Conservation (phyloP, 768 basidiomycete species). For the Russula brevipes region DNA sequence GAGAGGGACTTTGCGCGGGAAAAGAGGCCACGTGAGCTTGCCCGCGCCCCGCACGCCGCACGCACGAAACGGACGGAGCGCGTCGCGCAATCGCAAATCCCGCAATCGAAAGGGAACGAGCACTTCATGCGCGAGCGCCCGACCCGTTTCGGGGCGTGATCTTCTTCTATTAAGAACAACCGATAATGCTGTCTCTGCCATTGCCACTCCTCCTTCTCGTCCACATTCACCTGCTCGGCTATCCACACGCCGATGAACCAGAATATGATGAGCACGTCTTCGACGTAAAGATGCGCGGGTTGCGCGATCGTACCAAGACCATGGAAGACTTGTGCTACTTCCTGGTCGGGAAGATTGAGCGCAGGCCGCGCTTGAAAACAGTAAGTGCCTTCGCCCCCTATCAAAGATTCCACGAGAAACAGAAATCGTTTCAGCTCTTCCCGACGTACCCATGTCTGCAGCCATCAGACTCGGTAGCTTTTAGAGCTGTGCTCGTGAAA, state of each 20-base stretch:
- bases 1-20: background rate
- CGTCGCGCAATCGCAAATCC: conserved; percentile 1
- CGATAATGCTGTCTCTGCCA: conserved; percentile 32
- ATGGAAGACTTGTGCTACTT: conserved; percentile 53
- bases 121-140: conserved; percentile 2
- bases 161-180: background rate
- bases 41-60: too few relatives aligned
- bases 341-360: conserved; percentile 42
- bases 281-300: conserved; percentile 39
- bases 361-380: conserved; percentile 29
- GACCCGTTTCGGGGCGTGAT: background rate
- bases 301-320: conserved; percentile 46
- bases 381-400: conserved; percentile 25
- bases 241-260: conserved; percentile 42
- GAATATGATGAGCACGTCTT: conserved; percentile 50
- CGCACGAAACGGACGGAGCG: background rate
- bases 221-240: conserved; percentile 50
- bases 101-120: background rate
- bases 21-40: background rate
- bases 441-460: conserved; percentile 48
- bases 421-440: conserved; percentile 36
- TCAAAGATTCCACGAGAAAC: conserved; percentile 10
- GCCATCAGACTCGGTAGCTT: conserved; percentile 49
- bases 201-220: conserved; percentile 45
- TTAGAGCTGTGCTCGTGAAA: conserved; percentile 47